phyloP scores from a whole-genome alignment of 352 stramenopile genomes.

The Globisporangium nagaii region DNA sequence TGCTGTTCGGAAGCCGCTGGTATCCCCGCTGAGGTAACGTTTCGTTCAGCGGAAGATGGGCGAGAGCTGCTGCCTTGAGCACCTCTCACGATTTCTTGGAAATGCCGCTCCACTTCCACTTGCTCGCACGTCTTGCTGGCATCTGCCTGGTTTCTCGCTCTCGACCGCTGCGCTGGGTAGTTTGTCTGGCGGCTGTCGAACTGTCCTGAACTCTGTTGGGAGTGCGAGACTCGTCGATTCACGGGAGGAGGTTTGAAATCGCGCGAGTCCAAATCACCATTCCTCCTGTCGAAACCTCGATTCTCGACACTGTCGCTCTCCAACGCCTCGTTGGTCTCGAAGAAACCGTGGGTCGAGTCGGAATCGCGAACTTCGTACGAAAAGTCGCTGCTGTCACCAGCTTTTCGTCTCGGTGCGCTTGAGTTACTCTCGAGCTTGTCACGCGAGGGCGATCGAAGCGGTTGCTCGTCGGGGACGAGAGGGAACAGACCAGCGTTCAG shows the following conservation, averaged over 20 bases:
- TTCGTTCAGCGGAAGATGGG: not conserved
- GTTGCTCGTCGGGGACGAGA: not conserved
- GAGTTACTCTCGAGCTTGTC: not conserved
- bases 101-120: constrained; percentile 12
- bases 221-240: not conserved
- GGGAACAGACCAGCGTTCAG: not conserved
- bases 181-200: constrained; percentile 1
- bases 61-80: not conserved
- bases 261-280: not conserved
- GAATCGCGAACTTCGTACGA: not conserved
- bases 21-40: not conserved
- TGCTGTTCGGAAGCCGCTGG: not conserved
- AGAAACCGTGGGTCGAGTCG: not conserved
- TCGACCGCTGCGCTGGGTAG: not conserved
- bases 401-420: not conserved
- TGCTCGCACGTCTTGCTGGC: not conserved
- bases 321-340: not conserved
- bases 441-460: not conserved
- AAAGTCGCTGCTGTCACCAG: not conserved
- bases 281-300: not conserved
- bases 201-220: not conserved
- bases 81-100: constrained; percentile 7
- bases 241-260: not conserved
- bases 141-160: not conserved
- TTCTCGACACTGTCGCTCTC: not conserved